Evolutionary conservation across 2,329 filamentous ascomycete genomes (phyloP).

Genomic region (Penicillium aurantiogriseum): DNA sequence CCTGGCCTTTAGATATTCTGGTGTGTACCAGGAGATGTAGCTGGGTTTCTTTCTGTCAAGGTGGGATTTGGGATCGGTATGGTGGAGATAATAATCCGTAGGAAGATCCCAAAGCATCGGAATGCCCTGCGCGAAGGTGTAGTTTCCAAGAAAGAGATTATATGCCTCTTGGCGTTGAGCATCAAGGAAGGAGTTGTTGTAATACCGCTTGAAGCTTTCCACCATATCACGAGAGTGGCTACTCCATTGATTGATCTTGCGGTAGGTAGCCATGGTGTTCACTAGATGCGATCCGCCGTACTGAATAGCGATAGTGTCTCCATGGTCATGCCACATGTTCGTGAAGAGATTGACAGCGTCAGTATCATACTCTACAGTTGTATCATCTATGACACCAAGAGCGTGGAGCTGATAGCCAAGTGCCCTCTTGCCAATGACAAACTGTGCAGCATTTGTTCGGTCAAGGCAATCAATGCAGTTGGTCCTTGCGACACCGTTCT

Average conservation of each 20-base stretch:
- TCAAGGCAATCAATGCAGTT: constrained; percentile 99
- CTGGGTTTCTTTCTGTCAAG: constrained; percentile 61
- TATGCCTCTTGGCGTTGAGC: constrained; percentile 98
- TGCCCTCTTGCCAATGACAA: constrained; percentile 93
- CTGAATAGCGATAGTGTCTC: constrained; percentile 95
- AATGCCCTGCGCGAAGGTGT: constrained; percentile 80
- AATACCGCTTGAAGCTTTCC: constrained; percentile 97
- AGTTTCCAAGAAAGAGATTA: constrained; percentile 95
- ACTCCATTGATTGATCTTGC: constrained; percentile 98
- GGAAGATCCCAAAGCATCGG: constrained; percentile 96
- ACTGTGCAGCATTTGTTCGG: constrained; percentile 95
- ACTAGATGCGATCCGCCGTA: constrained; percentile 97
- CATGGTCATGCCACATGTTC: constrained; percentile 97
- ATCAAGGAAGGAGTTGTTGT: constrained; percentile 97
- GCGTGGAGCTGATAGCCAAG: constrained; percentile 90
- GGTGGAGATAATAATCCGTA: constrained; percentile 95
- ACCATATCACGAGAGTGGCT: constrained; percentile 98
- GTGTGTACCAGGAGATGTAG: constrained; percentile 89
- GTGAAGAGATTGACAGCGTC: constrained; percentile 96
- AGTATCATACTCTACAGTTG: constrained; percentile 84
- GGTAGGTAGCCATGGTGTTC: constrained; percentile 98
- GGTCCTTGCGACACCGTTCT: constrained; percentile 90
- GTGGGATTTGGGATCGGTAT: constrained; percentile 76
- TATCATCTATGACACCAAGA: constrained; percentile 77
- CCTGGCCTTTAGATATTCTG: constrained; percentile 65